Evolutionary conservation across 352 stramenopile genomes (phyloP).

Genomic region (Globisporangium middletonii): DNA sequence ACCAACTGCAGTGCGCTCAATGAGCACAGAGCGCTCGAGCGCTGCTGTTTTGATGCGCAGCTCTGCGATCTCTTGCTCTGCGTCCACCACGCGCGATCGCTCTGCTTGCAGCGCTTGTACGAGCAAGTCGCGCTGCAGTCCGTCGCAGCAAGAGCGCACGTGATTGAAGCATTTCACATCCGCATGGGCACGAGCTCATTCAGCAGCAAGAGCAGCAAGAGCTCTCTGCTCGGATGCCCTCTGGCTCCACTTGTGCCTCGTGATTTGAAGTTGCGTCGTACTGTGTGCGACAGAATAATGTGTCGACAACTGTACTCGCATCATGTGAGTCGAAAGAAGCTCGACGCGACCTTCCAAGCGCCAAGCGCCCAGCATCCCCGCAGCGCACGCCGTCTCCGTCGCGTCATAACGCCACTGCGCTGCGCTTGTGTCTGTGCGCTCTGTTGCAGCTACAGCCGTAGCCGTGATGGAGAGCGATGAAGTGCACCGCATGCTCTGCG

Average conservation of each 20-base stretch:
- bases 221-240: too few relatives aligned
- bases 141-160: too few relatives aligned
- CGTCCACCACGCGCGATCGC: conserved; percentile 5
- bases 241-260: too few relatives aligned
- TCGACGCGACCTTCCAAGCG: background rate
- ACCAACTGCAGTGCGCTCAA: background rate
- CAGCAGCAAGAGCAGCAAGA: too few relatives aligned
- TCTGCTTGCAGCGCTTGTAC: conserved; percentile 13
- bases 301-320: background rate
- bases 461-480: conserved; percentile 7
- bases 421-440: background rate
- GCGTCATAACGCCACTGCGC: background rate
- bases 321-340: background rate
- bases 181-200: too few relatives aligned
- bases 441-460: too few relatives aligned
- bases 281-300: background rate
- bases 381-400: background rate
- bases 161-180: too few relatives aligned
- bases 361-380: background rate
- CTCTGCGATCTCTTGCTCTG: conserved; percentile 10
- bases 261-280: conserved; percentile 1
- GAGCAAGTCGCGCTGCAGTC: conserved; percentile 15
- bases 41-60: conserved; percentile 2
- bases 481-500: conserved; percentile 27
- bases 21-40: conserved; percentile 3